Conservation (phyloP, 441 rosid genomes). For the Capsella rubella region DNA sequence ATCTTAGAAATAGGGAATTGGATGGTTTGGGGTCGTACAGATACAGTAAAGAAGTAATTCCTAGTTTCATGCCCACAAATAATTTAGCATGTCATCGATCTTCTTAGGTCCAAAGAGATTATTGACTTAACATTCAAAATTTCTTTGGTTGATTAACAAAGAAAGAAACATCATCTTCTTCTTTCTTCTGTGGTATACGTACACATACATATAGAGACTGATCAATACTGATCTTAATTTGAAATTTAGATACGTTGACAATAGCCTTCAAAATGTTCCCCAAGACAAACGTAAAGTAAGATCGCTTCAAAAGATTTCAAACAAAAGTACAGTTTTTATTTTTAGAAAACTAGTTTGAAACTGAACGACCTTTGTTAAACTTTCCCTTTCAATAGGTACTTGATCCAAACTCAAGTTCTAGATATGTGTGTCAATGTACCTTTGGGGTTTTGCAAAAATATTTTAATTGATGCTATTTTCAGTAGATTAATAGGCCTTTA, state of each 20-base stretch:
- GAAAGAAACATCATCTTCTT: not conserved
- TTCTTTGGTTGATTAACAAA: not conserved
- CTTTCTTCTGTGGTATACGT: no score
- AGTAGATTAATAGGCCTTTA: conserved; percentile 34
- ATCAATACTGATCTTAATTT: not conserved
- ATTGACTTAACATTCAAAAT: not conserved
- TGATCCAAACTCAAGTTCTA: conserved; percentile 54
- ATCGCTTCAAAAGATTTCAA: conserved; percentile 10
- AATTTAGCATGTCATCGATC: not conserved
- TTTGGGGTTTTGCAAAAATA: conserved; percentile 44
- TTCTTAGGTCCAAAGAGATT: not conserved
- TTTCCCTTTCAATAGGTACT: conserved; percentile 55
- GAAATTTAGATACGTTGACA: not conserved
- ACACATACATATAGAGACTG: not conserved
- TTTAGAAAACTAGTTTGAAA: conserved; percentile 16
- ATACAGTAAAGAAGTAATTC: not conserved
- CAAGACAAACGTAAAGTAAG: not conserved
- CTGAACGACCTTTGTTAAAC: conserved; percentile 20
- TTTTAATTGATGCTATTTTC: not conserved
- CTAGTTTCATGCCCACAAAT: not conserved
- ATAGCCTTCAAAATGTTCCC: conserved; percentile 10
- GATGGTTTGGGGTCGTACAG: not conserved
- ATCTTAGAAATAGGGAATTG: not conserved
- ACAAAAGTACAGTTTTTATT: not conserved
- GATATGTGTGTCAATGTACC: conserved; percentile 51